Evolutionary conservation across 73 alveolate genomes (phyloP).

Genomic region (Stentor coeruleus): DNA sequence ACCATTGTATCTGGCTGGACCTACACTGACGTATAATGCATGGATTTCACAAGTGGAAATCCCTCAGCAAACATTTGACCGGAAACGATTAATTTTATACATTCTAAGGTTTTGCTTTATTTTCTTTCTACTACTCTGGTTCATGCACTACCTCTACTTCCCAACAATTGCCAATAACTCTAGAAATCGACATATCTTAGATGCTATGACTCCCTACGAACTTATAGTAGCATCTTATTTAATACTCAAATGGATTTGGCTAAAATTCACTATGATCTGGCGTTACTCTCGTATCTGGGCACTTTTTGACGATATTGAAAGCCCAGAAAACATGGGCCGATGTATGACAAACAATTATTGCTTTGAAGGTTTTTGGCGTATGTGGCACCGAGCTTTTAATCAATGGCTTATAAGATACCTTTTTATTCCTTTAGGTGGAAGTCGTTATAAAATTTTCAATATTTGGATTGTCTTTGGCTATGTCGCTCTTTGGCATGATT

Average conservation of each 20-base stretch:
- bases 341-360: too few relatives aligned
- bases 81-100: neutral
- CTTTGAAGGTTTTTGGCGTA: too few relatives aligned
- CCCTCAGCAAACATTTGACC: neutral
- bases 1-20: conserved; percentile 43
- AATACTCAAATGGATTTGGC: conserved; percentile 38
- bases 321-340: too few relatives aligned
- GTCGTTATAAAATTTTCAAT: too few relatives aligned
- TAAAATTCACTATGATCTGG: conserved; percentile 51
- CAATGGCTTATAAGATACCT: too few relatives aligned
- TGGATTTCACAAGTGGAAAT: conserved; percentile 33
- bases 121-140: neutral
- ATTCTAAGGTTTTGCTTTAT: neutral
- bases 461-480: too few relatives aligned
- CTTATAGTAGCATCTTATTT: neutral
- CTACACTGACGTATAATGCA: conserved; percentile 36
- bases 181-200: neutral
- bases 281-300: conserved; percentile 23
- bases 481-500: too few relatives aligned
- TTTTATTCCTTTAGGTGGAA: too few relatives aligned
- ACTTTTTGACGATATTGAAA: conserved; percentile 35
- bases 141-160: neutral
- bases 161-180: conserved; percentile 19
- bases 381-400: too few relatives aligned
- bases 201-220: neutral